Conservation (phyloP, 371 early-diverging fungal genomes). For the Chytridiales sp. region DNA sequence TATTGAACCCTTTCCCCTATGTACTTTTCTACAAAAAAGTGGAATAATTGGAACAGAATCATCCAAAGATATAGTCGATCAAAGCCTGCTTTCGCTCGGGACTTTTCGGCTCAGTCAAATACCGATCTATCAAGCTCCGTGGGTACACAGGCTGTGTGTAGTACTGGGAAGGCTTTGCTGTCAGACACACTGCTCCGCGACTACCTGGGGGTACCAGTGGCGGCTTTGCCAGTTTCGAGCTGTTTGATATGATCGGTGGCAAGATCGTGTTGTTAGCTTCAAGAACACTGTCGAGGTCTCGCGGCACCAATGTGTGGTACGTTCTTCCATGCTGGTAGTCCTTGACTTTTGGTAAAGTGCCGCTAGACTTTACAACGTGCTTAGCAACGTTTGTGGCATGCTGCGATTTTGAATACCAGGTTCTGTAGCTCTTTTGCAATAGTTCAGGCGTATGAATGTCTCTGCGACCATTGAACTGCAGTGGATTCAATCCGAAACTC, state of each 20-base stretch:
- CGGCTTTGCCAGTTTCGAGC: too few species aligned
- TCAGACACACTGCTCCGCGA: too few species aligned
- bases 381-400: slow-evolving; percentile 19
- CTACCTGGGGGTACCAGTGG: too few species aligned
- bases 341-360: background rate
- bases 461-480: slow-evolving; percentile 10
- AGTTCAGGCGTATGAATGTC: slow-evolving; percentile 23
- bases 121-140: too few species aligned
- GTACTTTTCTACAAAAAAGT: too few species aligned
- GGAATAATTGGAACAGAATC: background rate
- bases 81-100: background rate
- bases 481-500: background rate
- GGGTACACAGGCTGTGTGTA: too few species aligned
- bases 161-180: too few species aligned
- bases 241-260: too few species aligned
- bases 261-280: too few species aligned
- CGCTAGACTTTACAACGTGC: background rate
- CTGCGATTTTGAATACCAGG: slow-evolving; percentile 39
- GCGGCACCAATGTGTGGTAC: slow-evolving; percentile 2
- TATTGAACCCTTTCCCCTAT: too few species aligned
- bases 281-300: background rate
- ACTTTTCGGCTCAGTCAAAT: too few species aligned
- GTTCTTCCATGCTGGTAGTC: background rate
- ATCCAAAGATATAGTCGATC: slow-evolving; percentile 11
- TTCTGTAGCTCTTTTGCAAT: slow-evolving; percentile 21